phyloP scores from a whole-genome alignment of 495 filamentous ascomycete species.

The Physcia stellaris region DNA sequence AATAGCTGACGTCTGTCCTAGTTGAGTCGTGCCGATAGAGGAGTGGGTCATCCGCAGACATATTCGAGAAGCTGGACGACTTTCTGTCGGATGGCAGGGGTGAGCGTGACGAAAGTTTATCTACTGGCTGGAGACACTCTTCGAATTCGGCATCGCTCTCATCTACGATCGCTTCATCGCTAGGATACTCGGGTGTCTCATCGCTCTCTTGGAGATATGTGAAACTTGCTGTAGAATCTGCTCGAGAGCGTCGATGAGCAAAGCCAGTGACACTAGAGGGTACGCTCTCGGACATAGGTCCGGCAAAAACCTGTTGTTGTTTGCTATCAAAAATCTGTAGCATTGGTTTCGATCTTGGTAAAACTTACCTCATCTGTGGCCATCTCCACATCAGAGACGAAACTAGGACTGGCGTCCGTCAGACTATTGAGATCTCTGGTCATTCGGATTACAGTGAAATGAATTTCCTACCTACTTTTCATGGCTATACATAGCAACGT shows the following conservation, averaged over 20 bases:
- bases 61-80: slow-evolving; percentile 39
- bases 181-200: slow-evolving; percentile 34
- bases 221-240: slow-evolving; percentile 78
- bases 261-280: slow-evolving; percentile 84
- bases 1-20: slow-evolving; percentile 42
- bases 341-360: not conserved
- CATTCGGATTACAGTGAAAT: no score
- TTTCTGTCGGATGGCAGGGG: slow-evolving; percentile 29
- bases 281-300: slow-evolving; percentile 87
- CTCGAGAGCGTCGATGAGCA: slow-evolving; percentile 58
- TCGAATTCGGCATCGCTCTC: slow-evolving; percentile 40
- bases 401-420: slow-evolving; percentile 40
- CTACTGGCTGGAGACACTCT: slow-evolving; percentile 20
- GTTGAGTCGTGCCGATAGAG: slow-evolving; percentile 48
- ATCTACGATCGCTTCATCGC: slow-evolving; percentile 37
- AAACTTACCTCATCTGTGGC: slow-evolving; percentile 73
- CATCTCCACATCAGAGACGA: slow-evolving; percentile 97
- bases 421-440: no score
- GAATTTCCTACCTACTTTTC: no score
- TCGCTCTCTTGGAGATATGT: slow-evolving; percentile 64
- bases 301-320: slow-evolving; percentile 87
- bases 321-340: slow-evolving; percentile 9
- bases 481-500: no score
- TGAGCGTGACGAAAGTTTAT: slow-evolving; percentile 21
- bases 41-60: slow-evolving; percentile 58